Conservation (phyloP, 805 yeast species). For the Clavispora carvajalis region DNA sequence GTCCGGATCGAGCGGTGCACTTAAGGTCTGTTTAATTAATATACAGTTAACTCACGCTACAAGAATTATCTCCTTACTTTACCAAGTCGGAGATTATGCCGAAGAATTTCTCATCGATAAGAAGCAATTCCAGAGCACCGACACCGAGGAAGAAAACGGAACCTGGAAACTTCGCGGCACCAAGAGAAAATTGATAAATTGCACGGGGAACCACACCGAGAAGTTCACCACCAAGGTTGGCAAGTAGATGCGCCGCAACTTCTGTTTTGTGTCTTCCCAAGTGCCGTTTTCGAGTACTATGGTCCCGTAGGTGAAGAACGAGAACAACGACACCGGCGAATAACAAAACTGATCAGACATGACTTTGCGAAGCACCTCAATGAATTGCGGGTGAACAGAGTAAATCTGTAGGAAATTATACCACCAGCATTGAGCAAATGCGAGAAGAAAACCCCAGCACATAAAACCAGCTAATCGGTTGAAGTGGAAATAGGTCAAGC, state of each 20-base stretch:
- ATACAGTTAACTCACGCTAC: no score
- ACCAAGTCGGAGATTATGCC: no score
- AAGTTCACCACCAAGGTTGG: conserved; percentile 64
- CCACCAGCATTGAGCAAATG: conserved; percentile 87
- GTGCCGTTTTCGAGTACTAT: conserved; percentile 74
- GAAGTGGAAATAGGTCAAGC: conserved; percentile 51
- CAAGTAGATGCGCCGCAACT: conserved; percentile 61
- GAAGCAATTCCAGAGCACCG: conserved; percentile 93
- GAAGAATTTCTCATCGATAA: conserved; percentile 66
- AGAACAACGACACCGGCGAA: conserved; percentile 78
- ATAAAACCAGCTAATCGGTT: conserved; percentile 72
- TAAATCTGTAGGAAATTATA: conserved; percentile 78
- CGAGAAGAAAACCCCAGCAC: conserved; percentile 80
- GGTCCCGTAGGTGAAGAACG: conserved; percentile 81
- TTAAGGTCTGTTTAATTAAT: no score
- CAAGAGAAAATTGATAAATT: conserved; percentile 64
- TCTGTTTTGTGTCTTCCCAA: conserved; percentile 54
- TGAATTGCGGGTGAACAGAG: conserved; percentile 74
- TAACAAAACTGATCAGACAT: conserved; percentile 85
- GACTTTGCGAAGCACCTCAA: conserved; percentile 81
- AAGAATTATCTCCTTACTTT: no score
- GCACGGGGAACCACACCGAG: conserved; percentile 80
- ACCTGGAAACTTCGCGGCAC: conserved; percentile 76
- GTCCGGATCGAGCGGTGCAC: no score
- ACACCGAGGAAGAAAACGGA: conserved; percentile 81